Evolutionary conservation across 2,329 filamentous ascomycete genomes (phyloP).

Genomic region (Colletotrichum horii): DNA sequence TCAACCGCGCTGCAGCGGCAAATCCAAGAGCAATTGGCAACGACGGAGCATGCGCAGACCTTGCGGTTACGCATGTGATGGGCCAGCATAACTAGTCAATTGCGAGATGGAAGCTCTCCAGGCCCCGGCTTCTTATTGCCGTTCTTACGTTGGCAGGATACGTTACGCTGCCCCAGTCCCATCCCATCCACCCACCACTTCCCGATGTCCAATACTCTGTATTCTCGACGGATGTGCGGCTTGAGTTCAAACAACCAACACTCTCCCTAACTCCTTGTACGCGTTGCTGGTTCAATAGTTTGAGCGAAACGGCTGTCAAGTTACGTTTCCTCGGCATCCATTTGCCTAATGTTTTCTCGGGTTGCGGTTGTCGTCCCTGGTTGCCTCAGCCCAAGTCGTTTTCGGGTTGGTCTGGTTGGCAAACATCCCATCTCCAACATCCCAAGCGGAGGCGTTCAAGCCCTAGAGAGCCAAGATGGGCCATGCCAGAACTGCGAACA

Average conservation of each 20-base stretch:
- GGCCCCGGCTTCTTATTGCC: not conserved
- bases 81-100: not conserved
- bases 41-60: not conserved
- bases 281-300: not conserved
- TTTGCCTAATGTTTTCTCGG: not conserved
- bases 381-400: not conserved
- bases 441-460: not conserved
- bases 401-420: not conserved
- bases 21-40: not conserved
- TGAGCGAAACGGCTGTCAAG: not conserved
- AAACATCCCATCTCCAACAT: not conserved
- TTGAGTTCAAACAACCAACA: not conserved
- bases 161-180: not conserved
- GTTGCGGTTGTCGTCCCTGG: not conserved
- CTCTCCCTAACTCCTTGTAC: not conserved
- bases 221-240: not conserved
- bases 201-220: not conserved
- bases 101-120: not conserved
- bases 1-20: not conserved
- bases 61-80: not conserved
- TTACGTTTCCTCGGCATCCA: conserved; percentile 10
- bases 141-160: not conserved
- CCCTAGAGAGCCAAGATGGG: not conserved
- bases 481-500: not conserved
- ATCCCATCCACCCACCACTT: not conserved